phyloP scores from a whole-genome alignment of 768 basidiomycete genomes.

The Suillus weaverae region DNA sequence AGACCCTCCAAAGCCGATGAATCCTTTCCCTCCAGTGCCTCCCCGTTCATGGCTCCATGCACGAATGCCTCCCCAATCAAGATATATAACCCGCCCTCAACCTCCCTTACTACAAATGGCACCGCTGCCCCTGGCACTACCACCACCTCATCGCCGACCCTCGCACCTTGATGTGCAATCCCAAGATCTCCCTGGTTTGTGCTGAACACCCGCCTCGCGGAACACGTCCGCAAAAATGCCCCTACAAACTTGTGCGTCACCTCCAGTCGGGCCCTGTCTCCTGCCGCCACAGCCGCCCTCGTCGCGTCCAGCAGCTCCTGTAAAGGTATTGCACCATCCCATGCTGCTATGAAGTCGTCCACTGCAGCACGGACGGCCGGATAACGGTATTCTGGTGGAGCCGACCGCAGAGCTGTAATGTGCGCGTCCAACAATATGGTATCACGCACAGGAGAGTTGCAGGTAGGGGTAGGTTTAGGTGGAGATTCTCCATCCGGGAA shows the following conservation, averaged over 20 bases:
- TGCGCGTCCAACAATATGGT: background rate
- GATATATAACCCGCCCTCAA: constrained; percentile 10
- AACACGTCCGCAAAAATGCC: background rate
- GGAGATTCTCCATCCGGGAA: background rate
- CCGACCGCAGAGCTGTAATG: background rate
- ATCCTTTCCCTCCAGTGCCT: constrained; percentile 1
- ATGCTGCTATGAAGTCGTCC: background rate
- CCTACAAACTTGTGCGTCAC: background rate
- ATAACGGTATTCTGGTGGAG: background rate
- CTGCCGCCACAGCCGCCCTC: background rate
- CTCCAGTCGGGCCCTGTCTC: background rate
- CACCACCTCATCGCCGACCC: constrained; percentile 8
- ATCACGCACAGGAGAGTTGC: background rate
- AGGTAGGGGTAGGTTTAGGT: background rate
- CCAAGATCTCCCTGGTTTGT: background rate
- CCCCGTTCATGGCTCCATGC: constrained; percentile 11
- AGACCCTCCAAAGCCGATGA: background rate
- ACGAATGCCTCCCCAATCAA: constrained; percentile 12
- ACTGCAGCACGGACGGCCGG: background rate
- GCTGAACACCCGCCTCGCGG: background rate
- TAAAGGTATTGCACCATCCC: background rate
- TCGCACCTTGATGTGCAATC: background rate
- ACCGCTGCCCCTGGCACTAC: constrained; percentile 7
- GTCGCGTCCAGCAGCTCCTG: background rate
- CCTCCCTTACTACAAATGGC: constrained; percentile 11